These are phyloP conservation scores for Tuber microsphaerosporum DNA, from an alignment of 495 filamentous ascomycete genomes.

Conservation along the genomic window DNA sequence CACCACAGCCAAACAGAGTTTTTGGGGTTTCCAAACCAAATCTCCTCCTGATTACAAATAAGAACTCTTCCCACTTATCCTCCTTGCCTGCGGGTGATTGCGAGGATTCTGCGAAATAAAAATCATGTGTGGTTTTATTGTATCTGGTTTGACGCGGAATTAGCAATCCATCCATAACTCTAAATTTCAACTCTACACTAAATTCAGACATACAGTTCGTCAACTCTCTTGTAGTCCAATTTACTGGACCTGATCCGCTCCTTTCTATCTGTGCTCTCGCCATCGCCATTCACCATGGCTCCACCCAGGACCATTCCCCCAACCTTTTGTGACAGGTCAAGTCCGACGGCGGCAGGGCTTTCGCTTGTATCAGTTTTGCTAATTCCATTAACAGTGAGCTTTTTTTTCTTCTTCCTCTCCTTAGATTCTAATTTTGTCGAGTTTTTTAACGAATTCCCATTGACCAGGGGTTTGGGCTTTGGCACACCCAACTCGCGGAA, in stretches of 20 bases:
- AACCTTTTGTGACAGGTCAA: constrained; percentile 2
- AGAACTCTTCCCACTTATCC: constrained; percentile 40
- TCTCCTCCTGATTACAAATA: constrained; percentile 35
- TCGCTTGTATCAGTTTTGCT: background rate
- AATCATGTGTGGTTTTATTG: constrained; percentile 39
- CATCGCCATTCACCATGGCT: constrained; percentile 20
- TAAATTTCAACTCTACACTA: background rate
- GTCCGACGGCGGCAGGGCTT: background rate
- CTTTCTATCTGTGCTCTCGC: constrained; percentile 11
- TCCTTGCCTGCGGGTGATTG: constrained; percentile 28
- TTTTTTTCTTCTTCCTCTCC: background rate
- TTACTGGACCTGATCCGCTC: constrained; percentile 35
- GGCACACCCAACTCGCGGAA: background rate
- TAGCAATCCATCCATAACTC: background rate
- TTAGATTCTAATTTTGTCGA: background rate
- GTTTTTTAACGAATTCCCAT: constrained; percentile 2
- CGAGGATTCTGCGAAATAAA: constrained; percentile 38
- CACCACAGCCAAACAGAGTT: background rate
- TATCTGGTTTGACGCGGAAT: constrained; percentile 20
- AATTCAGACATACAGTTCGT: constrained; percentile 33
- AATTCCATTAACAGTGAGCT: background rate
- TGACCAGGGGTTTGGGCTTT: constrained; percentile 6
- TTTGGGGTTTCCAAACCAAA: constrained; percentile 27
- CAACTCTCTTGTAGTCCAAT: constrained; percentile 38
- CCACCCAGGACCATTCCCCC: constrained; percentile 16